Percentiles rank a stretch among this genome's conserved stretches.
These are phyloP conservation scores for Xylaria bambusicola DNA, from an alignment of 495 filamentous ascomycete species.

Conservation along the genomic window DNA sequence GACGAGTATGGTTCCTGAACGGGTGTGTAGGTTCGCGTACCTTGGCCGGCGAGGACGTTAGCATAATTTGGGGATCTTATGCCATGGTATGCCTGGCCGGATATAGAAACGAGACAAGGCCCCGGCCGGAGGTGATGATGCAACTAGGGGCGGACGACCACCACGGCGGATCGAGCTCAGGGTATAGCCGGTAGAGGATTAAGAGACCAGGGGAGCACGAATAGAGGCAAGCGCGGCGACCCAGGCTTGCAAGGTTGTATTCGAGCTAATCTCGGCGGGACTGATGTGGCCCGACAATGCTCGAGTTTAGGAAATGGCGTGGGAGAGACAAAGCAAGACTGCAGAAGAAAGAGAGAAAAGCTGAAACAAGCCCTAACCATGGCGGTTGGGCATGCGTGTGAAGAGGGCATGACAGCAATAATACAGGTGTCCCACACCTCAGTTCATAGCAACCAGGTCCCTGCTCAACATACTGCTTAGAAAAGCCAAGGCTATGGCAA, in stretches of 20 bases:
- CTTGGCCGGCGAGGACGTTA: slow-evolving; percentile 52
- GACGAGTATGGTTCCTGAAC: slow-evolving; percentile 52
- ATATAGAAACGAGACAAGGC: slow-evolving; percentile 49
- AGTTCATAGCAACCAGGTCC: slow-evolving; percentile 33
- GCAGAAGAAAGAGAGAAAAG: slow-evolving; percentile 46
- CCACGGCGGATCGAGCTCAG: slow-evolving; percentile 36
- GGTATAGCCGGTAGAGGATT: slow-evolving; percentile 37
- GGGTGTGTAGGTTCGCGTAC: slow-evolving; percentile 45
- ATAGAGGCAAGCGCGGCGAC: slow-evolving; percentile 18
- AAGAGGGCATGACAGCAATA: slow-evolving; percentile 45
- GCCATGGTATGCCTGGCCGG: slow-evolving; percentile 52
- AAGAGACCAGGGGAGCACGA: slow-evolving; percentile 24
- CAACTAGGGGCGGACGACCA: slow-evolving; percentile 47
- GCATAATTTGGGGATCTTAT: slow-evolving; percentile 61
- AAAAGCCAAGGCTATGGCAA: slow-evolving; percentile 35
- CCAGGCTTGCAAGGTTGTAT: slow-evolving; percentile 33
- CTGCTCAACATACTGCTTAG: slow-evolving; percentile 33
- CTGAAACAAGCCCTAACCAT: slow-evolving; percentile 51
- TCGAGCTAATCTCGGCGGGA: slow-evolving; percentile 42
- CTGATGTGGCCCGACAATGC: slow-evolving; percentile 33
- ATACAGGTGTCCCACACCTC: slow-evolving; percentile 37
- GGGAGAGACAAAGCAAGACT: slow-evolving; percentile 47
- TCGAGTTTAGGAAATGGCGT: slow-evolving; percentile 46
- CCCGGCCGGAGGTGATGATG: slow-evolving; percentile 51
- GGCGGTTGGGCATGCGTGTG: slow-evolving; percentile 45